Base-by-base conservation (phyloP, 805 yeast species). In the Zygoascus biomembranicola region DNA sequence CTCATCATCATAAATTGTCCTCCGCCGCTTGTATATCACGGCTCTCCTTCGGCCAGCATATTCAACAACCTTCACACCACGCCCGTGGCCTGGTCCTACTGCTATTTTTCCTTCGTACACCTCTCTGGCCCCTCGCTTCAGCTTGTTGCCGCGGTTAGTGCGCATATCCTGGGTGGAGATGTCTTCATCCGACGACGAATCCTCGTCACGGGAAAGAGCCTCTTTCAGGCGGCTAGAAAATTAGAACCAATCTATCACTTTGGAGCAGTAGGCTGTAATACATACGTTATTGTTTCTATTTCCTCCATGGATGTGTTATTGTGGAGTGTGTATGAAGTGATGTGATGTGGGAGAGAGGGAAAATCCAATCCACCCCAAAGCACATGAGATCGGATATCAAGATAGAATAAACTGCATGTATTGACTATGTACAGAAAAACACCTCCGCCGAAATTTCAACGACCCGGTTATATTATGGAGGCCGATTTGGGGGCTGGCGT, bases 71-170 rank as follows among this genome's bases (percentile, higher is more conserved):
- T 63, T 61, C 18, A 67, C 58, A 8, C 64, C 65, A n/a, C 49
- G 37, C 20, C 63, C 63, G 14, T 59, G 59, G 8, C 61, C 61
- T 5, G 69, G 60, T 2, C 56, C 57, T 8, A 55, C 51, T 6
- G 61, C 61, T 41, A 82, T 66, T 44, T 69, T 68, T 31, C 71
- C 74, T 54, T 77, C 71, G 48, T 79, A 75, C 0, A 81, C 77
- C 14, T 64, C 60, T 9, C 74, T 71, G 8, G 83, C 73, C 1
- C 77, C 77, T 46, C 75, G 74, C 50, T 79, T 74, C 35, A 82
- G 69, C 62, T 82, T 82, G 56, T 77, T 77, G 9, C 86, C 86
- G 52, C 86, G 69, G 60, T 82, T 82, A 0, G 79, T 69, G 1
- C 52, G 39, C 8, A 57, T 46, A 5, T 44, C 32, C 19, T 55